Evolutionary conservation across 2,329 filamentous ascomycete genomes (phyloP), one percentile per base, ranked within the genome.

Genomic region (Teratosphaeria viscida): DNA sequence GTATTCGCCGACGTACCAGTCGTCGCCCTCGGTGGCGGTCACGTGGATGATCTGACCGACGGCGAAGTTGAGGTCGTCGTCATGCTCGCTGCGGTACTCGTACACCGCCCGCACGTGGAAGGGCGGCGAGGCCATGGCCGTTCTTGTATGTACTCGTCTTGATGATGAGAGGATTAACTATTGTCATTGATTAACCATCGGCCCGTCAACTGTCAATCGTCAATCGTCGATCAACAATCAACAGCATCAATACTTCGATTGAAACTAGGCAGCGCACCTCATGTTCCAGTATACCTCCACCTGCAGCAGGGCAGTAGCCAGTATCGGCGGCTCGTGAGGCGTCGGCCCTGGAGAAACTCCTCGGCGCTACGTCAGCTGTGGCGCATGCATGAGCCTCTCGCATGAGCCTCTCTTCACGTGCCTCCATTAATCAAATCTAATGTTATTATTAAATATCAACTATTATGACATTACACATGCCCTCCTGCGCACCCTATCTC

Each of bases 61-160:
- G 61, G 82, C 75, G 74, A 99, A 99, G 72, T 84, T 88, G 67
- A 99, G 86, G 77, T 99, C 94, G 76, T 99, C 94, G 68, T 96
- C 91, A 75, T 99, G 92, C 63, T 84, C 83, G 66, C 94, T 97
- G 72, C 82, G 80, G 79, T 99, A 99, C 74, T 97, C 92, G 79
- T 88, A 99, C 72, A 97, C 78, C 67, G 94, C 90, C 82, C 92
- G 95, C 79, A 99, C 94, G 78, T 90, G 95, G 81, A 96, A 96
- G 68, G 60, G 59, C 53, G 60, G 56, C 23, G 43, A 23, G 16
- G 43, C 43, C 43, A 49, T 49, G 43, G 43, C 43, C 4, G 43
- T n/a, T 49, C 23, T 23, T 23, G 2, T 23, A 23, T 23, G 23
- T 23, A 1, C 23, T 23, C 23, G 23, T 23, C 23, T 23, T 23